Evolutionary conservation across 2,329 filamentous ascomycete species (phyloP).

Genomic region (Fusarium aywerte): DNA sequence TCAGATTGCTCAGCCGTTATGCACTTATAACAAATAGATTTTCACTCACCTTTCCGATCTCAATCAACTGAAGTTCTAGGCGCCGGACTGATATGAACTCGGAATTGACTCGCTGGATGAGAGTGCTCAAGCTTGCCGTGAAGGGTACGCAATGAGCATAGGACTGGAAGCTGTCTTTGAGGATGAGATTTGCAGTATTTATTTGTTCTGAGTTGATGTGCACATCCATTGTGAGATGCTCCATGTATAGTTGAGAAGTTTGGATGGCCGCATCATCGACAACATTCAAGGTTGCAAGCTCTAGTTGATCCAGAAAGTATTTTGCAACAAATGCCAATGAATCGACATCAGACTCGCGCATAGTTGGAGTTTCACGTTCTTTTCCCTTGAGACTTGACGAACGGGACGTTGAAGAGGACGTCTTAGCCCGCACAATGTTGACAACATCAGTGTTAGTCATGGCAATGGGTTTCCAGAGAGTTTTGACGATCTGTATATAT

Average conservation of each 20-base stretch:
- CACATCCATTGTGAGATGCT: constrained; percentile 51
- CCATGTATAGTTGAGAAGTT: constrained; percentile 56
- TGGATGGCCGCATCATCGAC: constrained; percentile 48
- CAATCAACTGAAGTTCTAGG: constrained; percentile 63
- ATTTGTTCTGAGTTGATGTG: constrained; percentile 49
- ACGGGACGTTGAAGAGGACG: constrained; percentile 28
- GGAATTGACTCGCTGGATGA: constrained; percentile 52
- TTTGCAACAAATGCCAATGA: constrained; percentile 55
- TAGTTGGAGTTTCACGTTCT: constrained; percentile 51
- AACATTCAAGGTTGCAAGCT: constrained; percentile 55
- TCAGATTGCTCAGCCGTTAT: constrained; percentile 26
- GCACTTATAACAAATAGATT: background rate
- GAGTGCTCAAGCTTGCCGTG: constrained; percentile 47
- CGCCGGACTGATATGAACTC: constrained; percentile 55
- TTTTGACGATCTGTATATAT: constrained; percentile 58
- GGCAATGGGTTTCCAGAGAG: constrained; percentile 61
- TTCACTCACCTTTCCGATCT: constrained; percentile 59
- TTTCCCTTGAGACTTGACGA: constrained; percentile 57
- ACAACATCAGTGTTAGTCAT: constrained; percentile 48
- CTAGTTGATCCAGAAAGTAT: constrained; percentile 64
- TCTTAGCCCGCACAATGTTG: constrained; percentile 42
- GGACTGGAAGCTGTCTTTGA: constrained; percentile 50
- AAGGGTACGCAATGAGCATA: constrained; percentile 51
- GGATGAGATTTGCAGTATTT: constrained; percentile 51
- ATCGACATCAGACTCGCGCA: constrained; percentile 48